phyloP scores from a whole-genome alignment of 345 rosid species.

The Chamaenerion angustifolium region DNA sequence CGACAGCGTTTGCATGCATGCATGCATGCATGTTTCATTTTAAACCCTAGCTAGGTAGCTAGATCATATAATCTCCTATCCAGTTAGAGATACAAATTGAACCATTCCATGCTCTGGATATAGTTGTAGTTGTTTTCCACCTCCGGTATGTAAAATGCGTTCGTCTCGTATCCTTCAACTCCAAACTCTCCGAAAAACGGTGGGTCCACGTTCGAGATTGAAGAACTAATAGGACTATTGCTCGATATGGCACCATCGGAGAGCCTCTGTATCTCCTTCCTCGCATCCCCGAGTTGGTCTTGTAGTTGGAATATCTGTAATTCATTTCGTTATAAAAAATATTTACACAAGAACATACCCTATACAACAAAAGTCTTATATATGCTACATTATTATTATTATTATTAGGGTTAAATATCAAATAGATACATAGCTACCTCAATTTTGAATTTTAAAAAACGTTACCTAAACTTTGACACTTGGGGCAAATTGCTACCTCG shows the following conservation, averaged over 20 bases:
- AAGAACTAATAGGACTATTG: slow-evolving; percentile 31
- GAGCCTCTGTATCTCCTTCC: slow-evolving; percentile 37
- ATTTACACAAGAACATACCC: too few species aligned
- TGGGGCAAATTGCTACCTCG: too few species aligned
- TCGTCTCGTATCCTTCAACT: slow-evolving; percentile 18
- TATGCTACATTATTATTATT: too few species aligned
- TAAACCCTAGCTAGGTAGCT: background rate
- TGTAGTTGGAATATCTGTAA: slow-evolving; percentile 39
- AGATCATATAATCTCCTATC: background rate
- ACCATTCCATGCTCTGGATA: slow-evolving; percentile 43
- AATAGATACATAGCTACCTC: too few species aligned
- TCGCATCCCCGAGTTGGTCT: slow-evolving; percentile 32
- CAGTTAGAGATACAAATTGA: slow-evolving; percentile 22
- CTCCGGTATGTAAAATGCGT: slow-evolving; percentile 20
- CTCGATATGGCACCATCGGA: slow-evolving; percentile 26
- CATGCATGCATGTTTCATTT: background rate
- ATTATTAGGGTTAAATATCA: too few species aligned
- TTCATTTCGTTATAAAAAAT: background rate
- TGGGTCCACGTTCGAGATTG: slow-evolving; percentile 31
- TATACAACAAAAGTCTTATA: too few species aligned
- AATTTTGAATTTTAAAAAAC: too few species aligned
- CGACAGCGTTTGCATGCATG: background rate
- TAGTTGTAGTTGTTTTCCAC: slow-evolving; percentile 12
- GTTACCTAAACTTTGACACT: too few species aligned
- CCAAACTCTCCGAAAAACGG: slow-evolving; percentile 34